Percentiles rank a stretch among this genome's conserved stretches.
Conservation (phyloP, 192 early-diverging fungal species). For the Podochytrium sp. region DNA sequence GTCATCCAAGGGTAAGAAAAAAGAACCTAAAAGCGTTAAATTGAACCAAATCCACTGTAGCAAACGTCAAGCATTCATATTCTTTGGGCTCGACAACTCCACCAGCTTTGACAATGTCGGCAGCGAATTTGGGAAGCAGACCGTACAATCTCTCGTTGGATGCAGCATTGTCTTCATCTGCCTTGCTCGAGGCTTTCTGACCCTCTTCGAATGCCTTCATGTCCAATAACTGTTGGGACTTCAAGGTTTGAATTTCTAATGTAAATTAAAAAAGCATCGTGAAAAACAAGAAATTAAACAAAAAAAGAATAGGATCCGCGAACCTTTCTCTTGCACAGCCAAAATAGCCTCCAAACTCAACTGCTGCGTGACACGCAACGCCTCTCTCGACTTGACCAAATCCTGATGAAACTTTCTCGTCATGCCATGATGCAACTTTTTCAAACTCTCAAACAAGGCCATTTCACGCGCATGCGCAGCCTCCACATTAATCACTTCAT, state of each 20-base stretch:
- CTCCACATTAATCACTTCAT: neutral
- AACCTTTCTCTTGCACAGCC: constrained; percentile 1
- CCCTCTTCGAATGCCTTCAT: constrained; percentile 38
- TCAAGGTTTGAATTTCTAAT: constrained; percentile 37
- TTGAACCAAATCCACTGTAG: constrained; percentile 45
- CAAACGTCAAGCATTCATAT: constrained; percentile 38
- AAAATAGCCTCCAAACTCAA: constrained; percentile 3
- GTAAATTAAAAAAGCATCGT: neutral
- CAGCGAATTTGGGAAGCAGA: constrained; percentile 48
- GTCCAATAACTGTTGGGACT: constrained; percentile 44
- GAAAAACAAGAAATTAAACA: neutral
- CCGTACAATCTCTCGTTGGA: constrained; percentile 41
- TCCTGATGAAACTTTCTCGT: constrained; percentile 5
- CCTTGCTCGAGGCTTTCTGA: constrained; percentile 32
- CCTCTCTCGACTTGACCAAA: neutral
- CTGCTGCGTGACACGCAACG: neutral
- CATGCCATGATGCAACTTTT: neutral
- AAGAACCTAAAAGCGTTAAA: too few relatives aligned
- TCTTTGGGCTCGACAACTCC: constrained; percentile 33
- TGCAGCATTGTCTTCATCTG: constrained; percentile 47
- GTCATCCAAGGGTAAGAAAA: too few relatives aligned
- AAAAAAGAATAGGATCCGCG: too few relatives aligned
- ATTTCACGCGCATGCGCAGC: constrained; percentile 2
- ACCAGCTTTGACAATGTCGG: constrained; percentile 46
- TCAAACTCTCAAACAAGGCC: constrained; percentile 17